Base-by-base conservation (phyloP, 176 grass and related monocot species). In the Musa beccarii region DNA sequence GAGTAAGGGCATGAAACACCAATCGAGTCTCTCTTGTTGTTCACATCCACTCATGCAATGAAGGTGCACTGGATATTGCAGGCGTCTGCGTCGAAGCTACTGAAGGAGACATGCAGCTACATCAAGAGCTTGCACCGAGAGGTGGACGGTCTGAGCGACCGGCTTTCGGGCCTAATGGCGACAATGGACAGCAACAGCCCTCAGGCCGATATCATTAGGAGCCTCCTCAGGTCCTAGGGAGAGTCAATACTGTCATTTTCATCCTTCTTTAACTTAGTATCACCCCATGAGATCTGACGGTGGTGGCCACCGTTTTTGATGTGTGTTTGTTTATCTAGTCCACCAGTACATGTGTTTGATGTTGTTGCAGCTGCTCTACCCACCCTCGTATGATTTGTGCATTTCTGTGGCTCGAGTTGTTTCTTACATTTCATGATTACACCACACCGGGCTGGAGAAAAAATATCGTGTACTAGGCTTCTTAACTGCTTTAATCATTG, bases 1-100 rank as follows among this genome's bases (percentile, higher is more conserved):
- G 85, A 90, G 93, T 96, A 92, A 49, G 76, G 81, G 61, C 16
- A 17, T 13, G 54, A 13, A 13, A 43, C 34, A 43, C 34, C 34
- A 4, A 43, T 43, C 3, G 34, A 43, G 34, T 43, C 34, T 43
- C 34, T 43, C 34, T 43, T 43, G 4, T 43, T 43, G 34, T 43
- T 43, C 34, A 43, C 34, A 43, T 43, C 34, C 34, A 43, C 34
- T 43, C 34, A 43, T 43, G 34, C 34, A 43, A 43, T 43, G 54
- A 17, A 13, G 11, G 13, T 17, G 54, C 2, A 2, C 13, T 57
- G 11, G 15, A 15, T 2, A 12, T 50, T 71, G 49, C 69, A 71
- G 69, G 49, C 49, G 17, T 52, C 34, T 19, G 69, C 69, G 8
- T 50, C 69, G 17, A 71, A 71, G 69, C 15, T 71, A 17, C 69